Evolutionary conservation across 1,284 basidiomycete genomes (phyloP).

Genomic region (Puccinia novopanici): DNA sequence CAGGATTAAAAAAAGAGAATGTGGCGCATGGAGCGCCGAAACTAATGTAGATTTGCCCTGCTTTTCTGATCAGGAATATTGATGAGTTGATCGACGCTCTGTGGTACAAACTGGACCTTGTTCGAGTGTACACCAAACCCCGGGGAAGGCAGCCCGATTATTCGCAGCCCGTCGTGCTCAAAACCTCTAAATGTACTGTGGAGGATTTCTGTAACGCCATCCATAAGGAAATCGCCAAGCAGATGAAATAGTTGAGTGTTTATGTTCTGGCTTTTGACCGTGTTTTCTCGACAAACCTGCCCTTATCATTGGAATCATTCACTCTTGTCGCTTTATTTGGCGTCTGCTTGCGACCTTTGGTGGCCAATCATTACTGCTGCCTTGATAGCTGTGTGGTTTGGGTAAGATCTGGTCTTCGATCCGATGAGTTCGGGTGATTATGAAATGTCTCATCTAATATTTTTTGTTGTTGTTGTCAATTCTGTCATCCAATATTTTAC

Average conservation of each 20-base stretch:
- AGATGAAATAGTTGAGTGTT: constrained; percentile 70
- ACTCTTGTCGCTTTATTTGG: constrained; percentile 8
- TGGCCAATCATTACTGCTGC: not conserved
- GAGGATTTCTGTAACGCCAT: constrained; percentile 82
- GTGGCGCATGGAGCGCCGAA: not conserved
- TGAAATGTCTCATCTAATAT: constrained; percentile 44
- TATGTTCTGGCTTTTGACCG: not conserved
- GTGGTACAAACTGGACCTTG: constrained; percentile 72
- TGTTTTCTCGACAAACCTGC: no score
- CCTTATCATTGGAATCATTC: no score
- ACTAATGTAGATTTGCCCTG: not conserved
- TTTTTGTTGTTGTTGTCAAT: constrained; percentile 14
- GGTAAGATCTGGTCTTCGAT: constrained; percentile 57
- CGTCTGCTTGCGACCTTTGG: not conserved
- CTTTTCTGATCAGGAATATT: constrained; percentile 65
- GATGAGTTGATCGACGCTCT: constrained; percentile 81
- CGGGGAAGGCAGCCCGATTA: constrained; percentile 90
- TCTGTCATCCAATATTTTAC: constrained; percentile 64
- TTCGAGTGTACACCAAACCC: constrained; percentile 87
- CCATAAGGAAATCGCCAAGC: constrained; percentile 88
- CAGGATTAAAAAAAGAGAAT: not conserved
- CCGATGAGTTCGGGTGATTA: not conserved
- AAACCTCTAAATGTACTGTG: constrained; percentile 66
- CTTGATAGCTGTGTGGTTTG: constrained; percentile 51
- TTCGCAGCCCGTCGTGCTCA: constrained; percentile 68